Conservation (phyloP, 371 early-diverging fungal genomes). For the Mucor racemosus region DNA sequence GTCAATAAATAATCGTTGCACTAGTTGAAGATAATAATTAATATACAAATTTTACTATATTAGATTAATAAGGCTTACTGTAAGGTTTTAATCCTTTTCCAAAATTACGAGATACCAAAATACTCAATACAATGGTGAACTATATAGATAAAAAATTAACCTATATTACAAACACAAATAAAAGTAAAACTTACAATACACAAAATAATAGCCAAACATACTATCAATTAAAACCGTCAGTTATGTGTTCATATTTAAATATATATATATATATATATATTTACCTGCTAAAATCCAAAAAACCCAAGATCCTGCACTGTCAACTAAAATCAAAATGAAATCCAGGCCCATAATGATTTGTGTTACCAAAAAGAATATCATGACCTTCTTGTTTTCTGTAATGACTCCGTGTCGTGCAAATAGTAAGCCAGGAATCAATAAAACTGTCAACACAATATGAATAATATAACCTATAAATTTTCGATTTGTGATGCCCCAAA, state of each 20-base stretch:
- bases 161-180: background rate
- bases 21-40: background rate
- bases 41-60: background rate
- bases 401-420: conserved; percentile 43
- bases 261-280: background rate
- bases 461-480: conserved; percentile 43
- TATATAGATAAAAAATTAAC: conserved; percentile 4
- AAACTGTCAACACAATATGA: conserved; percentile 43
- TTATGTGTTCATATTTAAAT: background rate
- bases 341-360: conserved; percentile 44
- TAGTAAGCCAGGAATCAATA: conserved; percentile 43
- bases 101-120: conserved; percentile 43
- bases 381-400: conserved; percentile 37
- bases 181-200: conserved; percentile 37
- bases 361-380: conserved; percentile 37
- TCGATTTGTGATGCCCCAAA: conserved; percentile 11
- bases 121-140: conserved; percentile 41
- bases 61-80: conserved; percentile 33
- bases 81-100: conserved; percentile 52
- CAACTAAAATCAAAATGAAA: conserved; percentile 45
- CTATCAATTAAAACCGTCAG: conserved; percentile 18
- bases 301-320: conserved; percentile 48
- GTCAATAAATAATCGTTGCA: conserved; percentile 29
- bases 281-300: conserved; percentile 60
- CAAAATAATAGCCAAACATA: conserved; percentile 47